Evolutionary conservation across 192 early-diverging fungal species (phyloP).

Genomic region (Coemansia reversa): DNA sequence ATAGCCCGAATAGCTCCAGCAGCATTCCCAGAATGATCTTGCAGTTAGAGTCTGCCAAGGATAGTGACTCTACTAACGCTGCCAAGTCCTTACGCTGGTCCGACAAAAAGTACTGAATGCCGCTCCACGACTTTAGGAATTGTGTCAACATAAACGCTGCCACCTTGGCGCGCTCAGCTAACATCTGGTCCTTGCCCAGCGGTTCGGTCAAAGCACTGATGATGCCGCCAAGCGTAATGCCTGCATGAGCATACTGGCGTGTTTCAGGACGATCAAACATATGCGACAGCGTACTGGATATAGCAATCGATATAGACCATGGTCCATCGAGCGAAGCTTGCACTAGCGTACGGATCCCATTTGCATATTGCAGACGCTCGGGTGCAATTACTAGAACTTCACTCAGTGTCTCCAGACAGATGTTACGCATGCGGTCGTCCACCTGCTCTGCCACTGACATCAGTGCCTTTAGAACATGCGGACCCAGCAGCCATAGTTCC

Average conservation of each 20-base stretch:
- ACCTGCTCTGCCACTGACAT: constrained; percentile 53
- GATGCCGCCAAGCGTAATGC: constrained; percentile 45
- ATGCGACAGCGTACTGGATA: constrained; percentile 39
- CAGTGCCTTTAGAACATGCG: constrained; percentile 40
- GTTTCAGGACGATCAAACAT: constrained; percentile 40
- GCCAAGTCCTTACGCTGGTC: constrained; percentile 37
- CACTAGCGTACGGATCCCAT: constrained; percentile 44
- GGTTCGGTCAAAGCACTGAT: constrained; percentile 49
- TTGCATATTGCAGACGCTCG: constrained; percentile 37
- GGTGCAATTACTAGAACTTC: constrained; percentile 45
- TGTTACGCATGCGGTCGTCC: constrained; percentile 52
- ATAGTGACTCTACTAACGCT: constrained; percentile 37
- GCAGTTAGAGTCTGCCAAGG: constrained; percentile 37
- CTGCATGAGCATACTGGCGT: constrained; percentile 32
- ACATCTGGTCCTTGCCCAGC: constrained; percentile 30
- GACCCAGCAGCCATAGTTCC: constrained; percentile 32
- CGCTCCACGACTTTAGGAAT: constrained; percentile 56
- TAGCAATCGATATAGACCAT: constrained; percentile 46
- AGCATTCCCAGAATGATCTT: constrained; percentile 55
- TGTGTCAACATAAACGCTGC: constrained; percentile 51
- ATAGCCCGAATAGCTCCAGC: constrained; percentile 51
- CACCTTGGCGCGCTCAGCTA: constrained; percentile 49
- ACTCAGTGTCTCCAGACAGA: constrained; percentile 52
- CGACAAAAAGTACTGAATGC: constrained; percentile 54
- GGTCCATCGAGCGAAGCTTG: constrained; percentile 52